Evolutionary conservation across 1,139 yeast species (phyloP).

Genomic region (Magnusiomyces sp.): DNA sequence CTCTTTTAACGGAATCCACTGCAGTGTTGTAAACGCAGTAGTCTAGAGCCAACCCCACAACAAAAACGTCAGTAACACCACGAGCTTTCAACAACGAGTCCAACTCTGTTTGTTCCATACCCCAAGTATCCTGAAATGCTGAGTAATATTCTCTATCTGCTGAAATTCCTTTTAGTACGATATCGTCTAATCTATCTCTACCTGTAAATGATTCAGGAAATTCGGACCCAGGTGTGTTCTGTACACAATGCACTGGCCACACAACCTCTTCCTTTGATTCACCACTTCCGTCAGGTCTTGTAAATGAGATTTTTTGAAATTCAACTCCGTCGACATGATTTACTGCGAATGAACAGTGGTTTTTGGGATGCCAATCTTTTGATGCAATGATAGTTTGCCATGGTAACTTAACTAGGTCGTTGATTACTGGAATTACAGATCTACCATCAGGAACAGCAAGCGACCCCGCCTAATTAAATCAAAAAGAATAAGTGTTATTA

Average conservation of each 20-base stretch:
- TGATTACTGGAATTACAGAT: constrained; percentile 45
- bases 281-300: constrained; percentile 41
- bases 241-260: constrained; percentile 93
- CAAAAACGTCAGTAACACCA: constrained; percentile 50
- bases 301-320: constrained; percentile 39
- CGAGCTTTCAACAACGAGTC: constrained; percentile 38
- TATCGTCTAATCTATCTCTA: constrained; percentile 20
- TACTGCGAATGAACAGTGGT: constrained; percentile 76
- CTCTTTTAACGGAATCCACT: constrained; percentile 51
- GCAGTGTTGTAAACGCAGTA: constrained; percentile 77
- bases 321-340: constrained; percentile 48
- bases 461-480: constrained; percentile 43
- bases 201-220: constrained; percentile 43
- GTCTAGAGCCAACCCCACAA: constrained; percentile 82
- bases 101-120: constrained; percentile 60
- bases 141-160: constrained; percentile 78
- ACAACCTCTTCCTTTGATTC: constrained; percentile 38
- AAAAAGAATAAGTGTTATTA: neutral
- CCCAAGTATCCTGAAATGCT: constrained; percentile 81
- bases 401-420: constrained; percentile 34
- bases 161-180: constrained; percentile 61
- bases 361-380: constrained; percentile 80
- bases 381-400: constrained; percentile 69
- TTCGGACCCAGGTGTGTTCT: constrained; percentile 55
- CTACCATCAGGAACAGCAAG: constrained; percentile 65